phyloP scores from a whole-genome alignment of 495 filamentous ascomycete genomes.

The Trichocladium uniseriatum region DNA sequence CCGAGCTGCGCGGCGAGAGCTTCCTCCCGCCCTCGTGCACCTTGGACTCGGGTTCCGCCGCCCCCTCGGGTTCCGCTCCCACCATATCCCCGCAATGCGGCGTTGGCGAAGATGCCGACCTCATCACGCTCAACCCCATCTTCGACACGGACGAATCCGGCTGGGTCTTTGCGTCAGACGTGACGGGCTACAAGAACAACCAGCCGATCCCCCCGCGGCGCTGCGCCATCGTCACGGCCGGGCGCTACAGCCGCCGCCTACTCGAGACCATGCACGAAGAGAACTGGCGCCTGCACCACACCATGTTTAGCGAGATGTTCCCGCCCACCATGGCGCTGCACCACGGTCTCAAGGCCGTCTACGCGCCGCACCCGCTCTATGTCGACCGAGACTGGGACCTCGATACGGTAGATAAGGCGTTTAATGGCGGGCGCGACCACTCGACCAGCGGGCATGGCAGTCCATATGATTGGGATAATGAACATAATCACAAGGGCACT shows the following conservation, averaged over 20 bases:
- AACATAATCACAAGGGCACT: constrained; percentile 81
- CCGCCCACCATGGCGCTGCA: constrained; percentile 75
- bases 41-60: not conserved
- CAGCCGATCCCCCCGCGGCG: constrained; percentile 64
- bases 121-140: constrained; percentile 90
- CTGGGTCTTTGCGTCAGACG: constrained; percentile 77
- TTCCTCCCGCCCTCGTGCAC: constrained; percentile 45
- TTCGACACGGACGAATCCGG: constrained; percentile 81
- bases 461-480: constrained; percentile 66
- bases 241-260: constrained; percentile 69
- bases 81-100: constrained; percentile 53
- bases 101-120: constrained; percentile 82
- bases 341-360: constrained; percentile 91
- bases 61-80: constrained; percentile 14
- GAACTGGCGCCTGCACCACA: constrained; percentile 64
- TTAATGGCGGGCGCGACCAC: constrained; percentile 79
- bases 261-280: constrained; percentile 84
- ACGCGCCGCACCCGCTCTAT: constrained; percentile 82
- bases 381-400: constrained; percentile 72
- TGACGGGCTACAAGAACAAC: constrained; percentile 71
- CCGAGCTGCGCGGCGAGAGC: constrained; percentile 52
- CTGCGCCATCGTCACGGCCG: constrained; percentile 74
- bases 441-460: constrained; percentile 57
- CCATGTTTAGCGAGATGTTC: constrained; percentile 95
- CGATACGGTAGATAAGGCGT: constrained; percentile 65